Conservation (phyloP, 2,329 filamentous ascomycete species). For the Fusarium incarnatum region DNA sequence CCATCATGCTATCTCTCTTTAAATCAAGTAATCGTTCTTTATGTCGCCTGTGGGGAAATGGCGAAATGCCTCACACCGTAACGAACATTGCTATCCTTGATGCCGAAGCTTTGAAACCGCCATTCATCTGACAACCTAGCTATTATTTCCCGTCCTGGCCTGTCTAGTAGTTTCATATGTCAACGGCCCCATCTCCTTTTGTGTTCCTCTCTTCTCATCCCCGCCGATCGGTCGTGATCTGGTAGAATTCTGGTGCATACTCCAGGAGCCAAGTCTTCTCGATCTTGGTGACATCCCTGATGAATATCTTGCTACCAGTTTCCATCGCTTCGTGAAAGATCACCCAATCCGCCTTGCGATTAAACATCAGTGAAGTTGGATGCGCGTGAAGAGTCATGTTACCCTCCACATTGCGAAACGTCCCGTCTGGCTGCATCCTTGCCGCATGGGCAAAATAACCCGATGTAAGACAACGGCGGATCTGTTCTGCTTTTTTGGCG, state of each 20-base stretch:
- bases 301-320: slow-evolving; percentile 87
- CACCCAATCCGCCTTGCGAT: slow-evolving; percentile 95
- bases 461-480: slow-evolving; percentile 84
- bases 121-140: slow-evolving; percentile 25
- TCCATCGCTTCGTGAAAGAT: slow-evolving; percentile 95
- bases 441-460: slow-evolving; percentile 96
- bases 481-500: slow-evolving; percentile 71
- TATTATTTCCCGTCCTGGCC: slow-evolving; percentile 4
- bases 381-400: slow-evolving; percentile 85
- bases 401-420: slow-evolving; percentile 86
- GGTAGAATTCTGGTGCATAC: slow-evolving; percentile 87
- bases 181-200: slow-evolving; percentile 15
- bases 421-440: slow-evolving; percentile 92
- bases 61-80: slow-evolving; percentile 38
- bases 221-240: slow-evolving; percentile 58
- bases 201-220: slow-evolving; percentile 28
- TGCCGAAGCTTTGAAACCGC: slow-evolving; percentile 36
- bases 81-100: slow-evolving; percentile 23
- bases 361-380: slow-evolving; percentile 94
- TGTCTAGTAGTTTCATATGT: slow-evolving; percentile 39
- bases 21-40: slow-evolving; percentile 24
- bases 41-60: slow-evolving; percentile 23
- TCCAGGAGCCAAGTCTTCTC: slow-evolving; percentile 93
- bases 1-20: slow-evolving; percentile 32
- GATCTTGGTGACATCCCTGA: slow-evolving; percentile 91